Conservation (phyloP, 208 protist genomes). For the Leishmania turanica region DNA sequence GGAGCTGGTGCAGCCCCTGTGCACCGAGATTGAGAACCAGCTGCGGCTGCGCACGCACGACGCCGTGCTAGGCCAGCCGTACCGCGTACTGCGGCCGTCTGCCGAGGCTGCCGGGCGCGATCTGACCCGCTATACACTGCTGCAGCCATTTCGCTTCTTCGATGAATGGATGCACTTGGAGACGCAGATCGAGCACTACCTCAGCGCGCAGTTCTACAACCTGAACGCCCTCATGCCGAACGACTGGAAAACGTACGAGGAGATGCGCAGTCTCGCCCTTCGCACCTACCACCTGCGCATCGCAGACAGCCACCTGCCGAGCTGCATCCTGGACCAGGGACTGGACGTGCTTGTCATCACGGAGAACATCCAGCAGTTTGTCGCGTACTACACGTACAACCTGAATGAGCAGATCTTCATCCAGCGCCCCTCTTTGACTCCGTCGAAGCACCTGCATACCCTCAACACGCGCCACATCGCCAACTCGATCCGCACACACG, state of each 20-base stretch:
- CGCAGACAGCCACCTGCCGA: constrained; percentile 92
- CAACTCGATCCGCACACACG: constrained; percentile 97
- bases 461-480: constrained; percentile 97
- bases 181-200: constrained; percentile 88
- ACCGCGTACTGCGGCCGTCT: constrained; percentile 23
- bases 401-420: constrained; percentile 98
- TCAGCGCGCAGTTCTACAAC: constrained; percentile 97
- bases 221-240: constrained; percentile 94
- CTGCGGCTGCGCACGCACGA: constrained; percentile 93
- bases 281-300: constrained; percentile 90
- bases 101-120: constrained; percentile 38
- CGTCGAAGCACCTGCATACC: constrained; percentile 94
- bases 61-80: constrained; percentile 49
- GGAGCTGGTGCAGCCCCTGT: constrained; percentile 70
- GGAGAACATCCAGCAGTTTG: constrained; percentile 98
- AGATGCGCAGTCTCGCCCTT: constrained; percentile 95
- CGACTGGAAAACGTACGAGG: constrained; percentile 96
- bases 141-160: constrained; percentile 88
- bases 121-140: constrained; percentile 76
- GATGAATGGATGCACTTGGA: constrained; percentile 78
- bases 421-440: constrained; percentile 71
- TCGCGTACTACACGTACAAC: constrained; percentile 97
- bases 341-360: constrained; percentile 98
- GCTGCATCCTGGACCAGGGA: constrained; percentile 94
- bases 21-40: constrained; percentile 94